These are phyloP conservation scores for Chalciporus piperatoides DNA, from an alignment of 1,284 basidiomycete genomes.

Conservation along the genomic window DNA sequence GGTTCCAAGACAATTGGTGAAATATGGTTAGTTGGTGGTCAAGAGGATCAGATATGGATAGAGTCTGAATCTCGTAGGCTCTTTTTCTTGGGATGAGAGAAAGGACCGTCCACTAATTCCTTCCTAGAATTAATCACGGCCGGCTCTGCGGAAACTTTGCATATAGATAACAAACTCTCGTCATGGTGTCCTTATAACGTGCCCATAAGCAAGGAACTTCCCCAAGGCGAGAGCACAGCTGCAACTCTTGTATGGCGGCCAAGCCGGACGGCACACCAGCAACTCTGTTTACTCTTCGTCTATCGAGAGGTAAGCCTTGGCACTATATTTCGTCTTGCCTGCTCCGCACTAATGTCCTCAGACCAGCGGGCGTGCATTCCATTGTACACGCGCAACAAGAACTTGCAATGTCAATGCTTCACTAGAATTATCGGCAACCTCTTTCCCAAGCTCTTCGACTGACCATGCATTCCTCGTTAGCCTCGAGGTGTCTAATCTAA, in stretches of 20 bases:
- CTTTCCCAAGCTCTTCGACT: conserved; percentile 46
- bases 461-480: conserved; percentile 54
- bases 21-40: conserved; percentile 61
- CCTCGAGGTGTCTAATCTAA: conserved; percentile 54
- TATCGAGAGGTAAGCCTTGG: conserved; percentile 59
- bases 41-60: conserved; percentile 62
- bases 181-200: conserved; percentile 46
- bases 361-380: conserved; percentile 48
- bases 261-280: conserved; percentile 43
- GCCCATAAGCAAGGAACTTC: conserved; percentile 36
- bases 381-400: conserved; percentile 52
- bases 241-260: conserved; percentile 54
- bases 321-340: background rate
- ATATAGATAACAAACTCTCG: conserved; percentile 53
- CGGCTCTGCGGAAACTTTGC: conserved; percentile 25
- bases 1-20: conserved; percentile 57
- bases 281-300: conserved; percentile 59
- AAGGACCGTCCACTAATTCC: conserved; percentile 17
- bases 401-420: conserved; percentile 56
- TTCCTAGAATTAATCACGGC: conserved; percentile 28
- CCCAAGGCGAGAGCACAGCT: conserved; percentile 42
- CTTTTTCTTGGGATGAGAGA: background rate
- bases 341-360: conserved; percentile 23
- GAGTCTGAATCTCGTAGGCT: conserved; percentile 19
- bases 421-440: conserved; percentile 47